These are phyloP conservation scores for Venturia asperata DNA, from an alignment of 2,329 filamentous ascomycete species.

Conservation along the genomic window DNA sequence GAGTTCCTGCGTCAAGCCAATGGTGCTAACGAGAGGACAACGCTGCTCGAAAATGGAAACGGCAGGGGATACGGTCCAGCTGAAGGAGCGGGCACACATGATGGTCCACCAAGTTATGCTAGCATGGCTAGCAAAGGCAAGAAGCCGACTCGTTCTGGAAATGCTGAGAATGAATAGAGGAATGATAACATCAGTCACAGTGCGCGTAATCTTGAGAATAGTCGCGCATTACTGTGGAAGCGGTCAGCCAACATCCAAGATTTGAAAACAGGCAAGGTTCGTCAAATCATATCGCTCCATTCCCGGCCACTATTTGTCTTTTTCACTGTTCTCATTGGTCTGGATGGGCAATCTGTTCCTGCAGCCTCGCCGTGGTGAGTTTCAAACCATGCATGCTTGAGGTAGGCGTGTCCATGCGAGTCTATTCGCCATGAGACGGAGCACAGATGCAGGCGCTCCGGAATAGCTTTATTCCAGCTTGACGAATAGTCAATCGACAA, in stretches of 20 bases:
- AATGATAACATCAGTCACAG: background rate
- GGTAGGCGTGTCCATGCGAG: background rate
- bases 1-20: background rate
- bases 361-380: background rate
- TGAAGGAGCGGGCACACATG: background rate
- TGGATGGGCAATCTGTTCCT: background rate
- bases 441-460: background rate
- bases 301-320: background rate
- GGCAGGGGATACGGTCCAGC: background rate
- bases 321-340: background rate
- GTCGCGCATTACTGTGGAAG: background rate
- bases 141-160: background rate
- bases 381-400: background rate
- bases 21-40: background rate
- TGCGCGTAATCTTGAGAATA: background rate
- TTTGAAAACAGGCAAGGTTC: no score
- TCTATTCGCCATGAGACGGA: slow-evolving; percentile 3
- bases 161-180: background rate
- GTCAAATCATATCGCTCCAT: background rate
- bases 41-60: background rate
- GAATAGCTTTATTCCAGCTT: background rate
- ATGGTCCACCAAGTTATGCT: slow-evolving; percentile 1
- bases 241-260: no score
- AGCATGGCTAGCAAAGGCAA: slow-evolving; percentile 1
- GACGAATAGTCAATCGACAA: background rate